A percentile compares a stretch with the other conserved stretches of the same genome.
phyloP scores from a whole-genome alignment of 2,329 filamentous ascomycete species.

The Fusarium sp. region DNA sequence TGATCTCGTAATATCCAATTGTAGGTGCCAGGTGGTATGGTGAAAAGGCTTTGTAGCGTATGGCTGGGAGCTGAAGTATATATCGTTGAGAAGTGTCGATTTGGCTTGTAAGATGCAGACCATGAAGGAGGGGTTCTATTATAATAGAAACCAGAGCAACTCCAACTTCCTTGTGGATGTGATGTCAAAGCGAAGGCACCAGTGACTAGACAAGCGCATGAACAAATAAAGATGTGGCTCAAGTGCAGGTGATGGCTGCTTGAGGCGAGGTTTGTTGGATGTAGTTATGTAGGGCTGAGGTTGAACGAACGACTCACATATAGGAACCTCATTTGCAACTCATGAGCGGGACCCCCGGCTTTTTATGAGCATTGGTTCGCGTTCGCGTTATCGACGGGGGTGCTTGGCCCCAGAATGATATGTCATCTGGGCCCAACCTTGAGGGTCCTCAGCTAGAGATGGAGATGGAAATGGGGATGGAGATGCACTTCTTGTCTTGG shows the following conservation, averaged over 20 bases:
- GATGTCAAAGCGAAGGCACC: background rate
- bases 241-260: background rate
- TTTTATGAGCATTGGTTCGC: constrained; percentile 38
- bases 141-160: constrained; percentile 2
- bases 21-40: background rate
- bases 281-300: constrained; percentile 45
- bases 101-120: constrained; percentile 1
- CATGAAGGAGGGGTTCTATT: constrained; percentile 1
- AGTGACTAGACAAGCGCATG: background rate
- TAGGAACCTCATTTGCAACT: constrained; percentile 14
- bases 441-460: constrained; percentile 13
- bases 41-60: background rate
- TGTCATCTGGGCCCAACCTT: constrained; percentile 10
- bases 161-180: background rate
- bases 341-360: constrained; percentile 40
- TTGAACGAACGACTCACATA: constrained; percentile 20
- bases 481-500: constrained; percentile 7
- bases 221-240: constrained; percentile 6
- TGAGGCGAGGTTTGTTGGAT: constrained; percentile 1
- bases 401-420: constrained; percentile 13
- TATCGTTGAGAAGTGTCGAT: background rate
- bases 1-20: background rate
- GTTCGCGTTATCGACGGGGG: constrained; percentile 22
- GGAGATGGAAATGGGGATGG: background rate
- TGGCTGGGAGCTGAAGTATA: background rate